phyloP scores from a whole-genome alignment of 352 stramenopile species.

The Phytophthora quininea region DNA sequence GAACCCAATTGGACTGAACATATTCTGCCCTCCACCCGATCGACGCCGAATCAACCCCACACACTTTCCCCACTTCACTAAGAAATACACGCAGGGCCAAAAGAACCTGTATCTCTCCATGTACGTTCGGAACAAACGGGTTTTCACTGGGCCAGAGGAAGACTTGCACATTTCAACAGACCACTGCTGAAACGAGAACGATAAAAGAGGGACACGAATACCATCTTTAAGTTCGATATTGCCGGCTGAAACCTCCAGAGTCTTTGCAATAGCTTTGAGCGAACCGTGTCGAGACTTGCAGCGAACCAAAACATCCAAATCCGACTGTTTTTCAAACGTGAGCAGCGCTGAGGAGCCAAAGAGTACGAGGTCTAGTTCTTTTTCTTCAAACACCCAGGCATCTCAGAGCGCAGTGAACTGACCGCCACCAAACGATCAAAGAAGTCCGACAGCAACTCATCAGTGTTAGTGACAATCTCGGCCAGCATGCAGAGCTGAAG shows the following conservation, averaged over 20 bases:
- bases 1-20: constrained; percentile 72
- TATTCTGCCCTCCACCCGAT: constrained; percentile 49
- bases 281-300: constrained; percentile 23
- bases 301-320: constrained; percentile 70
- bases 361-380: constrained; percentile 53
- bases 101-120: constrained; percentile 74
- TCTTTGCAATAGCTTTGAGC: constrained; percentile 40
- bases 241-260: constrained; percentile 33
- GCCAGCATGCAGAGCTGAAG: constrained; percentile 67
- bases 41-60: constrained; percentile 67
- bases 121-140: constrained; percentile 69
- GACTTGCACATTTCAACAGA: constrained; percentile 65
- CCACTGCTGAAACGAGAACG: constrained; percentile 71
- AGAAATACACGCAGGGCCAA: constrained; percentile 73
- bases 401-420: constrained; percentile 41
- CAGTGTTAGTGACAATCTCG: constrained; percentile 52
- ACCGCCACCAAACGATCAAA: constrained; percentile 75
- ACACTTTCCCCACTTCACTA: constrained; percentile 80
- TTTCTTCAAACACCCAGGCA: constrained; percentile 49
- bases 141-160: constrained; percentile 73
- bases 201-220: constrained; percentile 67
- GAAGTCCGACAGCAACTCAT: constrained; percentile 59
- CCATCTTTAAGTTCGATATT: constrained; percentile 52
- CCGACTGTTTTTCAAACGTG: constrained; percentile 80
- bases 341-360: constrained; percentile 77